Conservation (phyloP, 192 early-diverging fungal species). For the Backusella australiensis region DNA sequence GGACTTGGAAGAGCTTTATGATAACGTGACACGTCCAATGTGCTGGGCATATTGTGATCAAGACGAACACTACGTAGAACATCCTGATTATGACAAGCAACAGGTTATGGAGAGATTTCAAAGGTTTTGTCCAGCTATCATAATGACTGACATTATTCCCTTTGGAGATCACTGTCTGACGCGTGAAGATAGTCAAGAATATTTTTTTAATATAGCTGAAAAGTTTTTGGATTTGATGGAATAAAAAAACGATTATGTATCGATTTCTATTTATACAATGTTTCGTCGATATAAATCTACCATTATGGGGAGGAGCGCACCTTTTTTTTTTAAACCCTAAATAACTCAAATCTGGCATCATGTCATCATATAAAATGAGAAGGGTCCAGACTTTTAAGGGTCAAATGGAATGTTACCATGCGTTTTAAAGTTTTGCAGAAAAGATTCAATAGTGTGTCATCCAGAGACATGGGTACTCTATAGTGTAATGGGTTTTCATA, state of each 20-base stretch:
- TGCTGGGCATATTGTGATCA: neutral
- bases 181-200: neutral
- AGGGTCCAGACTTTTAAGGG: too few species aligned
- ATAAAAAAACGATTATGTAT: neutral
- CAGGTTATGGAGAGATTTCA: constrained; percentile 17
- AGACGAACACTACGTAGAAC: constrained; percentile 7
- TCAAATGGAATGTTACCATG: too few species aligned
- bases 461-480: too few species aligned
- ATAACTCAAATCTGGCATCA: neutral
- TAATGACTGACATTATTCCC: neutral
- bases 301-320: too few species aligned
- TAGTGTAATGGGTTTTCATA: too few species aligned
- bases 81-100: neutral
- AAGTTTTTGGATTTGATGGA: constrained; percentile 3
- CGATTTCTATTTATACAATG: too few species aligned
- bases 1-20: neutral
- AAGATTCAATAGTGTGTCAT: too few species aligned
- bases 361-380: too few species aligned
- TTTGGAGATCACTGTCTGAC: constrained; percentile 8
- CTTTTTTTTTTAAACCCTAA: too few species aligned
- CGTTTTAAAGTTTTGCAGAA: too few species aligned
- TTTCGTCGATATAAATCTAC: too few species aligned
- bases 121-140: constrained; percentile 13
- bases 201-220: neutral
- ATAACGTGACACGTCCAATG: constrained; percentile 7